These are phyloP conservation scores for Teratosphaeria nubilosa DNA, from an alignment of 2,329 filamentous ascomycete species.

Conservation along the genomic window DNA sequence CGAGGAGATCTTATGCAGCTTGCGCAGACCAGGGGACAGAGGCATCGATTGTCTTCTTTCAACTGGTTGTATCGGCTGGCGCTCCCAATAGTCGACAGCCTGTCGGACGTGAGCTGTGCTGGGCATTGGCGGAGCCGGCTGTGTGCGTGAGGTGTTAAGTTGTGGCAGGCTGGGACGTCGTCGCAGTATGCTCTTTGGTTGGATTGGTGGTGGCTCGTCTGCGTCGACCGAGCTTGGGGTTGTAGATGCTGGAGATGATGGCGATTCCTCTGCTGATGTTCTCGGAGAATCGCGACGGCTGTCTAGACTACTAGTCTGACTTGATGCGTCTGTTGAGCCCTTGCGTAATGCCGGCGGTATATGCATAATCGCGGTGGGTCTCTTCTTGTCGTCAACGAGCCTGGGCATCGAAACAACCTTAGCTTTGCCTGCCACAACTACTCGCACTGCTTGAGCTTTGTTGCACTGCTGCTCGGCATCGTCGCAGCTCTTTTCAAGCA, in stretches of 20 bases:
- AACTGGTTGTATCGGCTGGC: neutral
- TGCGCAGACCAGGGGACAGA: slow-evolving; percentile 1
- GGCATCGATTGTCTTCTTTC: neutral
- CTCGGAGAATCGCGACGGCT: slow-evolving; percentile 1
- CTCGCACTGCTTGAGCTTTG: slow-evolving; percentile 17
- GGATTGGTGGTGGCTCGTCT: neutral
- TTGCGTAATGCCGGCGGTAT: slow-evolving; percentile 2
- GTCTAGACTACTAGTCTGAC: slow-evolving; percentile 11
- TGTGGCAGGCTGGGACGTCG: slow-evolving; percentile 1
- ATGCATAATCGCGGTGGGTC: neutral
- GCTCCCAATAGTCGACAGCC: neutral
- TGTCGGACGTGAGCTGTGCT: neutral
- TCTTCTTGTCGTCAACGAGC: slow-evolving; percentile 5
- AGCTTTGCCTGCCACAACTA: slow-evolving; percentile 20
- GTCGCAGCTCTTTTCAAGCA: slow-evolving; percentile 12
- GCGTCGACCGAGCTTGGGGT: slow-evolving; percentile 14
- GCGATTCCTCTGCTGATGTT: slow-evolving; percentile 9
- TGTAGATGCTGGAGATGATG: slow-evolving; percentile 6
- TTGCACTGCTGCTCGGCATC: slow-evolving; percentile 16
- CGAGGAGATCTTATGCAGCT: slow-evolving; percentile 14
- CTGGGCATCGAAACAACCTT: slow-evolving; percentile 21
- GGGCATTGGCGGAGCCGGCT: neutral
- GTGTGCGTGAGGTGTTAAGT: neutral
- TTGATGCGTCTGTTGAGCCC: neutral
- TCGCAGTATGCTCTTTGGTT: slow-evolving; percentile 2